phyloP scores from a whole-genome alignment of 768 basidiomycete genomes.

The Galerina sulciceps region DNA sequence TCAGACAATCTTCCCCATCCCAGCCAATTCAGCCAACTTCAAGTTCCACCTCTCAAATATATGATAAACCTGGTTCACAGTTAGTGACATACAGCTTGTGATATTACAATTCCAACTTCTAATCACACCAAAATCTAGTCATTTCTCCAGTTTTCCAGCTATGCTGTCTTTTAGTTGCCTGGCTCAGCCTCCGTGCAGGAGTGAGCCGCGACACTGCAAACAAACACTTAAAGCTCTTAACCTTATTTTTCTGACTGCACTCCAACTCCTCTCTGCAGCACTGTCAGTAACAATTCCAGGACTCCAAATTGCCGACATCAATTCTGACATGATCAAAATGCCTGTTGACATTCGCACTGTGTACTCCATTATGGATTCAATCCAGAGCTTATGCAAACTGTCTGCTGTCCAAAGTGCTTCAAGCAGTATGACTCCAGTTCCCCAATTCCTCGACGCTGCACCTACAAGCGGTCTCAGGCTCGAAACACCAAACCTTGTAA shows the following conservation, averaged over 20 bases:
- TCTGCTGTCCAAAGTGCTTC: conserved; percentile 33
- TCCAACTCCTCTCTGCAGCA: conserved; percentile 12
- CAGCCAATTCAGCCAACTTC: too few species aligned
- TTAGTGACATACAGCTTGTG: too few species aligned
- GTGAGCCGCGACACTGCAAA: conserved; percentile 22
- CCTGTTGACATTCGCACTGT: conserved; percentile 29
- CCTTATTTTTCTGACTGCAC: conserved; percentile 16
- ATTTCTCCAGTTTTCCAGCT: background rate
- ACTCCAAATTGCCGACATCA: background rate
- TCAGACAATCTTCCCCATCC: too few species aligned
- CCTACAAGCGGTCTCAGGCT: conserved; percentile 20
- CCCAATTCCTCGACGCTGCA: conserved; percentile 19
- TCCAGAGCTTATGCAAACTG: conserved; percentile 23
- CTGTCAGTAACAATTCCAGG: conserved; percentile 9
- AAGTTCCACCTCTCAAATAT: too few species aligned
- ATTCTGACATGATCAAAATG: conserved; percentile 7
- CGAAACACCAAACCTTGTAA: conserved; percentile 20
- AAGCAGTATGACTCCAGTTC: conserved; percentile 5
- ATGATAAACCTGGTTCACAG: too few species aligned
- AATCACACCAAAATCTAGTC: too few species aligned
- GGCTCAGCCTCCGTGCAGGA: conserved; percentile 26
- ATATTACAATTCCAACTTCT: too few species aligned
- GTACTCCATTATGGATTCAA: conserved; percentile 17
- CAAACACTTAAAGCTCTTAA: conserved; percentile 21
- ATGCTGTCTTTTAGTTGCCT: conserved; percentile 20